These are phyloP conservation scores for Juglanconis oblonga DNA, from an alignment of 2,329 filamentous ascomycete genomes.

Conservation along the genomic window DNA sequence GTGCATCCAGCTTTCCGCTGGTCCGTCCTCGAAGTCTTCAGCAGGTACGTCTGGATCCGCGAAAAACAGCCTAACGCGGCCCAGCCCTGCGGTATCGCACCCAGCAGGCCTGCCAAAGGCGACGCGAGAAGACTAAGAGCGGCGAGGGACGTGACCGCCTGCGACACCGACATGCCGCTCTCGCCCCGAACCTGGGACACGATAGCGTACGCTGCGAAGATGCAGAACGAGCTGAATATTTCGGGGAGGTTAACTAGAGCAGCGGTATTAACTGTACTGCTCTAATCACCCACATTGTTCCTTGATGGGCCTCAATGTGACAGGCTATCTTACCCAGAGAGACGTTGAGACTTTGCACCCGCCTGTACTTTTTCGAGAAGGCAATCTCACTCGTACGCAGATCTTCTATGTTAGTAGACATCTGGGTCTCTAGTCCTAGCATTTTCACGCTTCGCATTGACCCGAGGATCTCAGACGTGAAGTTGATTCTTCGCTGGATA, in stretches of 20 bases:
- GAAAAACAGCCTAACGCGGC: slow-evolving; percentile 23
- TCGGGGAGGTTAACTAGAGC: slow-evolving; percentile 1
- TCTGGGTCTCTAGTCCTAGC: slow-evolving; percentile 41
- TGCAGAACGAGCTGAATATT: slow-evolving; percentile 14
- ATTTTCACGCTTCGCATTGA: slow-evolving; percentile 52
- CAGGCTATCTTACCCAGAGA: slow-evolving; percentile 1
- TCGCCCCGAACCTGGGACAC: slow-evolving; percentile 10
- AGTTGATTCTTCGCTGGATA: slow-evolving; percentile 45
- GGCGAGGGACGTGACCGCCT: slow-evolving; percentile 18
- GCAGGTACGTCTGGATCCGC: slow-evolving; percentile 26
- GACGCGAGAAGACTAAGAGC: slow-evolving; percentile 23
- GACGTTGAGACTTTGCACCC: slow-evolving; percentile 16
- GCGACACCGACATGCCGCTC: slow-evolving; percentile 11
- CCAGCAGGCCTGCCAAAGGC: slow-evolving; percentile 22
- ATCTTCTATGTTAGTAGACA: slow-evolving; percentile 23
- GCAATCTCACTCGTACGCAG: slow-evolving; percentile 22
- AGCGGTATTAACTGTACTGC: neutral
- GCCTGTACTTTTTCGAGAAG: slow-evolving; percentile 23
- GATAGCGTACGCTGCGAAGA: slow-evolving; percentile 12
- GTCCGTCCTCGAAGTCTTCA: slow-evolving; percentile 20
- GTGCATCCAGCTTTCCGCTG: slow-evolving; percentile 1
- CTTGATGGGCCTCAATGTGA: neutral
- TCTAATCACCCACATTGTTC: neutral
- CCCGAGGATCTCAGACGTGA: slow-evolving; percentile 44
- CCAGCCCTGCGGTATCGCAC: slow-evolving; percentile 21